Evolutionary conservation across 2,329 filamentous ascomycete species (phyloP).

Genomic region (Penicillium fuscoglaucum): DNA sequence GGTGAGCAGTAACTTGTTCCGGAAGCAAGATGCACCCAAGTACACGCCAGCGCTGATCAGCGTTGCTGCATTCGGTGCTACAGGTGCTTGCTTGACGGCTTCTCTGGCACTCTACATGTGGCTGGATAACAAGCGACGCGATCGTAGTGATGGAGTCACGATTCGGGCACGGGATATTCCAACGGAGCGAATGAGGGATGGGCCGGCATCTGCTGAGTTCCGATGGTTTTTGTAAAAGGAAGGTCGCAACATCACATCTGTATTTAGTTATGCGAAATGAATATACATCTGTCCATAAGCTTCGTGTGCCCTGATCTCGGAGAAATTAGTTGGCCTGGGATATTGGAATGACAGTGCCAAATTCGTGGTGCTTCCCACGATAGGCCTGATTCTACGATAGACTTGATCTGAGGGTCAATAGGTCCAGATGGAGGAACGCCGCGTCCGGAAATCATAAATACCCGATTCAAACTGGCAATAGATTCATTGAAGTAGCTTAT

Average conservation of each 20-base stretch:
- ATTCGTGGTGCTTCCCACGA: too few species aligned
- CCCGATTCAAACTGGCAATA: too few species aligned
- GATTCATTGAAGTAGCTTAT: too few species aligned
- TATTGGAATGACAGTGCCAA: too few species aligned
- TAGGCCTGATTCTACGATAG: too few species aligned
- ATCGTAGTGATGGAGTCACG: conserved; percentile 56
- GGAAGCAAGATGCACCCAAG: conserved; percentile 62
- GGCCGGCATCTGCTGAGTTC: conserved; percentile 55
- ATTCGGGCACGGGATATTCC: conserved; percentile 59
- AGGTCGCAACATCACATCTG: neutral
- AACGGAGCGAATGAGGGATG: conserved; percentile 57
- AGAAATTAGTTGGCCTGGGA: too few species aligned
- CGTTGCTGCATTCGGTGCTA: conserved; percentile 53
- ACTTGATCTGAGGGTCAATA: too few species aligned
- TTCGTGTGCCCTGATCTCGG: neutral
- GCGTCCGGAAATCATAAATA: too few species aligned
- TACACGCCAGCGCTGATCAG: conserved; percentile 67
- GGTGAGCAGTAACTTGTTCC: conserved; percentile 68
- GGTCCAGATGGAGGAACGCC: too few species aligned
- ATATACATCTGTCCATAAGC: neutral
- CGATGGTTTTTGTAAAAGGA: conserved; percentile 54
- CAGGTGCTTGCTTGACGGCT: conserved; percentile 57
- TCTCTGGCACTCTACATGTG: conserved; percentile 65
- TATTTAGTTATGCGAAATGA: neutral
- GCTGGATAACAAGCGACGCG: conserved; percentile 62